Evolutionary conservation across 192 early-diverging fungal species (phyloP).

Genomic region (Backusella tarrabulga): DNA sequence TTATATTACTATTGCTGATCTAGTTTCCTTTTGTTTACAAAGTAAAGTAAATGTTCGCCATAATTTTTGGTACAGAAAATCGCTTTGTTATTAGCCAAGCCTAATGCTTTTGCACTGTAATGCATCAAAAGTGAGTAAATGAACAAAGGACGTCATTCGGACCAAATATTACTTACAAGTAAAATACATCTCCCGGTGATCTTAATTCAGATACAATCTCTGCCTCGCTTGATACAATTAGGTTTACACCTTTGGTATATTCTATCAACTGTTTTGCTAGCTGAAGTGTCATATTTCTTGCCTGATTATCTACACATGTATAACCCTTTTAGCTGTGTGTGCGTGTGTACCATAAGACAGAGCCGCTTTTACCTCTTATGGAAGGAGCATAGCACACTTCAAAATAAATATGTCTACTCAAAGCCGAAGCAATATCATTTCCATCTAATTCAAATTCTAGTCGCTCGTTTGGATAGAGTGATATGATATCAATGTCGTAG

Average conservation of each 20-base stretch:
- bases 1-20: neutral
- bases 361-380: neutral
- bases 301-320: neutral
- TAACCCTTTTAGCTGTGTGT: too few species aligned
- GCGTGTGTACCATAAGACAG: too few species aligned
- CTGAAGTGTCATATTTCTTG: constrained; percentile 3
- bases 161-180: neutral
- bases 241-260: neutral
- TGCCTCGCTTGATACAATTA: constrained; percentile 9
- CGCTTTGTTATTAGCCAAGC: constrained; percentile 6
- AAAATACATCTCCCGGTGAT: constrained; percentile 4
- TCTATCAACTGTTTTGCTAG: constrained; percentile 9
- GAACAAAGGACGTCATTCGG: neutral
- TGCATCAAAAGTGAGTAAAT: neutral
- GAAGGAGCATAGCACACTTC: constrained; percentile 12
- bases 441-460: constrained; percentile 3
- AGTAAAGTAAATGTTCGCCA: neutral
- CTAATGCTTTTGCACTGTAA: constrained; percentile 9
- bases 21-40: neutral
- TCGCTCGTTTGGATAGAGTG: neutral
- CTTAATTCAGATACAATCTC: constrained; percentile 11
- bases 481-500: constrained; percentile 8
- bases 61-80: neutral
- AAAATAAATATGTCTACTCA: constrained; percentile 1
- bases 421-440: neutral